Base-by-base conservation (phyloP, 1,139 yeast species). In the Geotrichum europaeum region DNA sequence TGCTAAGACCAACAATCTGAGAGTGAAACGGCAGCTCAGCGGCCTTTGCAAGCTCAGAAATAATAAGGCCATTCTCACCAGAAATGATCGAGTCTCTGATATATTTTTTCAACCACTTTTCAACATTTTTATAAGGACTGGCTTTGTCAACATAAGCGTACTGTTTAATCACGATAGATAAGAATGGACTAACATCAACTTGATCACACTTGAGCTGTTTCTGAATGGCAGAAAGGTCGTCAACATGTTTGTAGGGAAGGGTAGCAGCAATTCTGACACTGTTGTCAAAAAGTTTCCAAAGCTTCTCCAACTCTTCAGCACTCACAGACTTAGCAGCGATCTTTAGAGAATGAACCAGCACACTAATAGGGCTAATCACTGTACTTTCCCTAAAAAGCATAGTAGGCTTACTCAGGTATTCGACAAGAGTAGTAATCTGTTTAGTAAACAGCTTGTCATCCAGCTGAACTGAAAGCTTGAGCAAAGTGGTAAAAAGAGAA, bases 161-260 rank as follows among this genome's bases (percentile, higher is more conserved):
- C 71, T 92, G 98, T 66, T 92, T 97, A 56, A 84, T 72, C 4
- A 90, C 69, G 0, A 87, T 84, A 51, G 87, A 80, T 1, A 84
- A 70, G 62, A 90, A 84, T 0, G 95, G 87, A 68, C 96, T 88
- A 18, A 86, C 69, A 20, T 72, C 65, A 7, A 73, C 75, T 15
- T 73, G 63, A 10, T 60, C 62, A 15, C 55, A 47, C 18, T 56
- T 57, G 15, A 58, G 57, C 20, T 54, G 40, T 20, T 55, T 58
- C 49, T 63, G 58, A 15, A 72, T 71, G 2, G 71, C 67, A 57
- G 81, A 82, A 1, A 89, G 79, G 62, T 78, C 69, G 69, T 92
- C 98, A 59, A 89, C 80, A 67, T 90, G 92, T 70, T 88, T 90
- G 74, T 87, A 94, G 0, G 97, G 97, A 1, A 89, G 75, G 63